Evolutionary conservation across 108 stramenopile species (phyloP).

Genomic region (Cylindrotheca fusiformis): DNA sequence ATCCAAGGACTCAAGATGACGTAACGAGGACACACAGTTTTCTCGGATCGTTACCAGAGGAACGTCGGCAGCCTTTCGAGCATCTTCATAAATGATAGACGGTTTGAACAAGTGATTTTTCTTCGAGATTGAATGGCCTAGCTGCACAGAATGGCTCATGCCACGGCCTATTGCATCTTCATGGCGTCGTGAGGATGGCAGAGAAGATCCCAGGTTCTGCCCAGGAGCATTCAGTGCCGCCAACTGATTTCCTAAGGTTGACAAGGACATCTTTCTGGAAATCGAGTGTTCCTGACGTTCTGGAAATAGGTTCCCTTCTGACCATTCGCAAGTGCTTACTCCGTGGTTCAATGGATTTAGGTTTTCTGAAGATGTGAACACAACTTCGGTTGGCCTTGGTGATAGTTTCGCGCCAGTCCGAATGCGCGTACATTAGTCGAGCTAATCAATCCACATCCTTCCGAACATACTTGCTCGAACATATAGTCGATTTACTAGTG

Average conservation of each 20-base stretch:
- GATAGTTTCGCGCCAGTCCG: too few species aligned
- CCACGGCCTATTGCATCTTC: constrained; percentile 62
- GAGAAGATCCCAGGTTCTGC: constrained; percentile 6
- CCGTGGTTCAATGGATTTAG: too few species aligned
- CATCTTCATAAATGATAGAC: constrained; percentile 62
- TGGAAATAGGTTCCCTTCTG: too few species aligned
- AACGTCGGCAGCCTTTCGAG: constrained; percentile 59
- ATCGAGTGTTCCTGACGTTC: too few species aligned
- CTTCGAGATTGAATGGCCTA: constrained; percentile 41
- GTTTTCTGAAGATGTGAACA: too few species aligned
- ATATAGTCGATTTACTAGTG: too few species aligned
- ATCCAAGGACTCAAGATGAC: constrained; percentile 28
- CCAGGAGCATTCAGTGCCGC: constrained; percentile 35
- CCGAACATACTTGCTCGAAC: too few species aligned
- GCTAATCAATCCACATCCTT: too few species aligned
- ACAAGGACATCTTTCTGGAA: constrained; percentile 51
- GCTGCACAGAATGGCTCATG: constrained; percentile 46
- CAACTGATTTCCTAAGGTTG: constrained; percentile 49
- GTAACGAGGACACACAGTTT: constrained; percentile 48
- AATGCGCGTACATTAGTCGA: too few species aligned
- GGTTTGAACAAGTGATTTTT: constrained; percentile 37
- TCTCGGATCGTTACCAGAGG: constrained; percentile 57
- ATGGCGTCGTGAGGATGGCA: constrained; percentile 35
- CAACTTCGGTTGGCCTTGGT: too few species aligned
- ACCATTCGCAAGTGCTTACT: too few species aligned